Evolutionary conservation across 306 rosid species (phyloP), one percentile per base, ranked within the genome.

Genomic region (Prunus armeniaca): DNA sequence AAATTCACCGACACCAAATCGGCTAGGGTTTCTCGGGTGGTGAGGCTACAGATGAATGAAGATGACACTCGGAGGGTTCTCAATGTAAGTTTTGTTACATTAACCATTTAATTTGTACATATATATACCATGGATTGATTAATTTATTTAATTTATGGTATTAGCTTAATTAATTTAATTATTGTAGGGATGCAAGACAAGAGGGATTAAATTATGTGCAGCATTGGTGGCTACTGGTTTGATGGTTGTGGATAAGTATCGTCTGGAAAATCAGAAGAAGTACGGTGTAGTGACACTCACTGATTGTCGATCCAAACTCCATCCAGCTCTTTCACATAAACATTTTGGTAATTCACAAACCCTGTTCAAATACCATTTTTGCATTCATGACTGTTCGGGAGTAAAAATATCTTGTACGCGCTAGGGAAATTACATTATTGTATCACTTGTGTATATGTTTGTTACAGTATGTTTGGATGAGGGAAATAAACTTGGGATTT

Each of bases 171-270:
- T 32, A 32, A 32, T 9, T 46, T 46, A 11, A 46, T 46, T 11
- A 45, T 50, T 51, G 56, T 73, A 88, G 96, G 92, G 84, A 2
- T 90, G 96, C 83, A 85, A 75, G 46, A 46, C 24, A 56, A 86
- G 65, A 47, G 86, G 81, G 76, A 85, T 91, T 18, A 91, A 88
- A 47, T 61, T 91, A 30, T 85, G 91, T 27, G 89, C 86, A 12
- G 89, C 71, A 38, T 2, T 91, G 67, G 82, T 69, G 12, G 96
- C 91, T 15, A 89, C 96, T 1, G 93, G 90, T 43, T 58, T 91
- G 78, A 79, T 85, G 62, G 91, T 90, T 6, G 82, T 83, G 0
- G 84, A 88, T 50, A 43, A 77, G 78, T 76, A 54, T 1, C 71
- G 81, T 4, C 58, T 57, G 32, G 41, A 58, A 56, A 34, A 67